phyloP scores from a whole-genome alignment of 306 rosid species.

The Cajanus cajan region DNA sequence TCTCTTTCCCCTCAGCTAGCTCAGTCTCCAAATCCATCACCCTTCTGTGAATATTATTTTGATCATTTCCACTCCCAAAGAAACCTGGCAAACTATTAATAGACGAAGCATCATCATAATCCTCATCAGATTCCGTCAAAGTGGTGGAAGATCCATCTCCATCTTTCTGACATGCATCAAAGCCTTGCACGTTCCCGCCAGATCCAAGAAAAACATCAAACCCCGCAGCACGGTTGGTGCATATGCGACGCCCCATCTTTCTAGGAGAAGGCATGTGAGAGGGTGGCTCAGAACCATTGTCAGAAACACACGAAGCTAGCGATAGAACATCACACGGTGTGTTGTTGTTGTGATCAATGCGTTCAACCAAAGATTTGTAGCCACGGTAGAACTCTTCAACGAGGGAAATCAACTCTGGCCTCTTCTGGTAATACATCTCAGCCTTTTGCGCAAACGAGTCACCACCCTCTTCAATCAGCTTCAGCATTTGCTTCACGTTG shows the following conservation, averaged over 20 bases:
- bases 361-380: slow-evolving; percentile 80
- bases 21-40: slow-evolving; percentile 81
- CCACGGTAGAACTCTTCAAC: slow-evolving; percentile 85
- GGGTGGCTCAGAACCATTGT: slow-evolving; percentile 57
- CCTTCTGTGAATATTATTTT: slow-evolving; percentile 48
- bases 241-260: slow-evolving; percentile 45
- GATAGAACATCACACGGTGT: slow-evolving; percentile 73
- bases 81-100: slow-evolving; percentile 56
- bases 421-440: slow-evolving; percentile 75
- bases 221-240: slow-evolving; percentile 74
- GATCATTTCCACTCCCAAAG: slow-evolving; percentile 50
- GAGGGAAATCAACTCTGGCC: slow-evolving; percentile 72
- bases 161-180: slow-evolving; percentile 63
- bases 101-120: slow-evolving; percentile 78
- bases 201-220: slow-evolving; percentile 90
- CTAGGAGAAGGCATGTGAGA: slow-evolving; percentile 44
- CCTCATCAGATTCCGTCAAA: slow-evolving; percentile 83
- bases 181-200: slow-evolving; percentile 48
- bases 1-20: slow-evolving; percentile 64
- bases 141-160: slow-evolving; percentile 71
- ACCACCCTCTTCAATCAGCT: slow-evolving; percentile 65
- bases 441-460: slow-evolving; percentile 97
- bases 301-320: slow-evolving; percentile 50
- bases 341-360: slow-evolving; percentile 58
- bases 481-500: slow-evolving; percentile 67